Evolutionary conservation across 2,329 filamentous ascomycete species (phyloP).

Genomic region (Trichoderma sp.): DNA sequence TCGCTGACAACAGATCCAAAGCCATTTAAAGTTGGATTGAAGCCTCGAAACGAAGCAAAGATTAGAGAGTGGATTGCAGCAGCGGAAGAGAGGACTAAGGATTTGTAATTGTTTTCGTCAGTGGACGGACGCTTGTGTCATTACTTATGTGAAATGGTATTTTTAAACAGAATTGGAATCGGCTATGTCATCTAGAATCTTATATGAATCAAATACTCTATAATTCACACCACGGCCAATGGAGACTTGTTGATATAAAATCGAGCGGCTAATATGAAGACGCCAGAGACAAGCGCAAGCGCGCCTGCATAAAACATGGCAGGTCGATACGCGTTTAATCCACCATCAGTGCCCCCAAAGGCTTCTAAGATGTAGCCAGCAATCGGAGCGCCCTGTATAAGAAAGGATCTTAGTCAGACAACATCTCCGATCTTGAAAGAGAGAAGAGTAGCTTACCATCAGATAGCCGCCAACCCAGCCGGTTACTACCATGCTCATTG

Average conservation of each 20-base stretch:
- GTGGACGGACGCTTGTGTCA: neutral
- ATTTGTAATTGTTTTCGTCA: conserved; percentile 30
- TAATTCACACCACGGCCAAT: conserved; percentile 30
- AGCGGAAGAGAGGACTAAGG: conserved; percentile 54
- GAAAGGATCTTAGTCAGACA: neutral
- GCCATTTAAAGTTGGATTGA: conserved; percentile 61
- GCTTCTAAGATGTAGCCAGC: conserved; percentile 59
- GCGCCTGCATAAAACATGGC: conserved; percentile 62
- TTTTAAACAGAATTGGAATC: neutral
- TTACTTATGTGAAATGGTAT: neutral
- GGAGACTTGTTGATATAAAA: conserved; percentile 43
- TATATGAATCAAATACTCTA: neutral
- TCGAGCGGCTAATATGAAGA: conserved; percentile 45
- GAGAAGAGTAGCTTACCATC: conserved; percentile 42
- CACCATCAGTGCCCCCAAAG: conserved; percentile 49
- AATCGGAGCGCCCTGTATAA: conserved; percentile 53
- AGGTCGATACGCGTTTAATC: conserved; percentile 54
- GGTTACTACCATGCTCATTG: conserved; percentile 61
- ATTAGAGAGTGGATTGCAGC: conserved; percentile 55
- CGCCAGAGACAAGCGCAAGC: conserved; percentile 48
- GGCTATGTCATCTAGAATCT: neutral
- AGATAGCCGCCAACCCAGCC: conserved; percentile 62
- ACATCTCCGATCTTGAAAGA: neutral
- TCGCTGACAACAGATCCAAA: conserved; percentile 63
- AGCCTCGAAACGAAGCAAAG: conserved; percentile 47